Evolutionary conservation across 2,329 filamentous ascomycete species (phyloP).

Genomic region (Aspergillus transmontanensis): DNA sequence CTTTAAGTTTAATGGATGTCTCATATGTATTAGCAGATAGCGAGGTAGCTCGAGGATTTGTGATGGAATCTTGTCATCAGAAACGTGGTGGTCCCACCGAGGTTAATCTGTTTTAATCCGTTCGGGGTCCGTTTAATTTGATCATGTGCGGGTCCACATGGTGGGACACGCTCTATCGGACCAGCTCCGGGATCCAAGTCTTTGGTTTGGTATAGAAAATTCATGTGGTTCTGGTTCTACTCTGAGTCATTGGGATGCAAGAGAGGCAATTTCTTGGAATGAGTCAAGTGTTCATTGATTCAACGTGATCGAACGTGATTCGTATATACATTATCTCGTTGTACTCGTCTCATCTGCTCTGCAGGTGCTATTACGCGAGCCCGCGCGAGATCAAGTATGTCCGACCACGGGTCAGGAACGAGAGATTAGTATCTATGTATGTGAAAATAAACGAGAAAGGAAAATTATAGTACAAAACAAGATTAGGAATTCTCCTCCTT

Average conservation of each 20-base stretch:
- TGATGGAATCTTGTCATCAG: not conserved
- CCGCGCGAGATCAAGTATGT: slow-evolving; percentile 12
- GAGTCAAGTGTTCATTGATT: slow-evolving; percentile 2
- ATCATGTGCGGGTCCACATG: not conserved
- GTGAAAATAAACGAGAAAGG: not conserved
- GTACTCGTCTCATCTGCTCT: slow-evolving; percentile 6
- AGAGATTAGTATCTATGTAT: slow-evolving; percentile 5
- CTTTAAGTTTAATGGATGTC: not conserved
- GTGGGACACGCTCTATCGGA: not conserved
- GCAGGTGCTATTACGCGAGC: slow-evolving; percentile 10
- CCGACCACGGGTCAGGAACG: not conserved
- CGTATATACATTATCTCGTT: slow-evolving; percentile 7
- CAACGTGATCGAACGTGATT: slow-evolving; percentile 4
- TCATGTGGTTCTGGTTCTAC: not conserved
- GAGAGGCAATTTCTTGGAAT: not conserved
- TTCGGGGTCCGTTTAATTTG: not conserved
- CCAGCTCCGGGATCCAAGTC: not conserved
- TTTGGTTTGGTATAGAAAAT: not conserved
- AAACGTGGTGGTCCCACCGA: not conserved
- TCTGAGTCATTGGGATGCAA: not conserved
- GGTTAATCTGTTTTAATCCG: not conserved
- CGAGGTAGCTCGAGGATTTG: not conserved
- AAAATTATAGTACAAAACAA: slow-evolving; percentile 11
- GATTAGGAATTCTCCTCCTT: slow-evolving; percentile 8
- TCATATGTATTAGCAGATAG: not conserved